Conservation (phyloP, 2,329 filamentous ascomycete species). For the Septoria petroselini region DNA sequence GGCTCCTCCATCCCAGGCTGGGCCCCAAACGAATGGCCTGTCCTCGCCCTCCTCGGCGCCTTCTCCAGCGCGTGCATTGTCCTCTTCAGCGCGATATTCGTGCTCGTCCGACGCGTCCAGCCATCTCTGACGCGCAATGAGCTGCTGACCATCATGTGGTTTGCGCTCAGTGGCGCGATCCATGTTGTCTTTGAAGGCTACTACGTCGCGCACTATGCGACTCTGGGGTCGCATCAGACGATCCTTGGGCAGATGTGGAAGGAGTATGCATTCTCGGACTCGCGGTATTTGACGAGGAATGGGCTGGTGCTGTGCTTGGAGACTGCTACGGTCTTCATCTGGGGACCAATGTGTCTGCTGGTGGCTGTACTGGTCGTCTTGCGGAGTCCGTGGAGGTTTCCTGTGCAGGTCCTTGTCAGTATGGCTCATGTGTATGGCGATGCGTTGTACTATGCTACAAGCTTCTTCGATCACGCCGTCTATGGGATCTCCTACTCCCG, state of each 20-base stretch:
- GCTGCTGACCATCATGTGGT: constrained; percentile 66
- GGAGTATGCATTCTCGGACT: constrained; percentile 84
- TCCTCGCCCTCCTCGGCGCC: constrained; percentile 56
- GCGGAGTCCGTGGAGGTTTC: constrained; percentile 56
- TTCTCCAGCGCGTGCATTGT: constrained; percentile 57
- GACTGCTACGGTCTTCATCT: constrained; percentile 70
- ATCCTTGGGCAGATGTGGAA: constrained; percentile 88
- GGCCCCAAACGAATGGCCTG: constrained; percentile 62
- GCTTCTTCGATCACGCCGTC: constrained; percentile 58
- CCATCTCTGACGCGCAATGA: constrained; percentile 56
- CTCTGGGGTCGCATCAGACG: constrained; percentile 64
- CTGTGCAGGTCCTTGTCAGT: constrained; percentile 59
- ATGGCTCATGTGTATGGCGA: constrained; percentile 64
- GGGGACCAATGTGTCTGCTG: constrained; percentile 61
- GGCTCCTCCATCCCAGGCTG: constrained; percentile 62
- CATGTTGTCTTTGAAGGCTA: constrained; percentile 86
- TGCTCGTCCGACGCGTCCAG: constrained; percentile 52
- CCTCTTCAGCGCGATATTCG: constrained; percentile 58
- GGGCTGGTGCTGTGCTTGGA: constrained; percentile 86
- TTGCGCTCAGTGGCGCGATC: constrained; percentile 67
- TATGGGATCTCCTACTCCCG: constrained; percentile 56
- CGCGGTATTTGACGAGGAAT: constrained; percentile 77
- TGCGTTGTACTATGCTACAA: constrained; percentile 62
- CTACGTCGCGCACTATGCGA: constrained; percentile 67
- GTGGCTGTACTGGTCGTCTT: constrained; percentile 55